Base-by-base conservation (phyloP, 345 rosid species). In the Passiflora organensis region DNA sequence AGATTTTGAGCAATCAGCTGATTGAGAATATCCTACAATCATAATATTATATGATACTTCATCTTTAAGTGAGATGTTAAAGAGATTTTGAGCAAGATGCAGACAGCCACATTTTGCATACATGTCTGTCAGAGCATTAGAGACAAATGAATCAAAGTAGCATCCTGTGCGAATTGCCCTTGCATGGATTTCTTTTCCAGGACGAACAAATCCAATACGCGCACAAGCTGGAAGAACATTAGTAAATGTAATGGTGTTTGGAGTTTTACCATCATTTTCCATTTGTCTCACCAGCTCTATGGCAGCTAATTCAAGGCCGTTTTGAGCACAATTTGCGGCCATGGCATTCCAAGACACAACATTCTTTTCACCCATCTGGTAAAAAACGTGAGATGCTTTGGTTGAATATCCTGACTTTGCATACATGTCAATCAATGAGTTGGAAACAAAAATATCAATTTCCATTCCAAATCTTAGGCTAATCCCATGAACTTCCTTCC, bases 1-100 rank as follows among this genome's bases (percentile, higher is more conserved):
- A 48, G 85, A 80, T 70, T 77, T 68, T 20, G 43, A 45, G 62
- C 81, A 79, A 37, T 81, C 71, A 62, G 63, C 66, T 12, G 85
- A 70, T 15, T 74, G 74, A 14, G 85, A 76, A 56, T 76, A 81
- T 53, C 82, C 68, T 15, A 65, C 43, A 16, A 86, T 76, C 48
- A 86, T 63, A 45, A 73, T 75, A 72, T 74, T 83, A 53, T 86
- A 83, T 1, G 89, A 78, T 63, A 81, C 63, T 61, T 74, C 80
- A 50, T 86, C 90, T 70, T 60, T 77, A 60, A 22, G 43, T 13
- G 78, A 75, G 38, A 56, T 51, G 58, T 34, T 18, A n/a, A 85
- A 85, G 60, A 80, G 65, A 5, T 17, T 53, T 64, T 50, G 65
- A 48, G 88, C 86, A 32, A 63, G 64, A 60, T 58, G 58, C 44